Base-by-base conservation (phyloP, 345 rosid species). In the Ailanthus altissimus region DNA sequence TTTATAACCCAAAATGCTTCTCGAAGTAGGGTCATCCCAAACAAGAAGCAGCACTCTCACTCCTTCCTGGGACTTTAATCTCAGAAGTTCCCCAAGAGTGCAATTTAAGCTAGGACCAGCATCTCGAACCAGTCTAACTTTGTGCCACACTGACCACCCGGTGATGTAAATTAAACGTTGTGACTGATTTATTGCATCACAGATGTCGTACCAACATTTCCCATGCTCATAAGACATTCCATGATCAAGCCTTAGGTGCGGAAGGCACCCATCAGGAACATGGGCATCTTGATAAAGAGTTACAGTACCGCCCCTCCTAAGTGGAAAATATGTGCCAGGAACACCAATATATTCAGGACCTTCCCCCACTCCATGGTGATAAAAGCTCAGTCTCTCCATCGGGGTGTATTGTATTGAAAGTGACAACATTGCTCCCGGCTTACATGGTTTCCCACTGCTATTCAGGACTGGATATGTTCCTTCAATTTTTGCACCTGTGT, bases 11-110 rank as follows among this genome's bases (percentile, higher is more conserved):
- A 95, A 87, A 62, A 95, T 90, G 82, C 82, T 89, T 87, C 92
- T 85, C 14, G 99, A 95, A 83, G 99, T 95, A 66, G 99, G 99
- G 60, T 94, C 98, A 79, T 93, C 99, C 99, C 99, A 95, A 75
- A 95, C 70, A 82, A 93, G 93, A 73, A 95, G 98, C 84, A 95
- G 88, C 75, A 95, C 98, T 80, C 99, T 87, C 12, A 95, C 99
- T 63, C 99, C 99, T 88, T 95, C 98, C 79, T 71, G 94, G 74
- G 99, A 95, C 86, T 95, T 95, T 50, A 90, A 76, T 81, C 89
- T 88, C 59, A 95, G 83, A 84, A 95, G 87, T 61, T 95, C 96
- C 77, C 99, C 99, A 62, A 95, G 87, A 49, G 87, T 84, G 78
- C 75, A 68, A 77, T 79, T 82, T 38, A 89, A 83, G 8, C 83